A percentile compares a stretch with the other conserved stretches of the same genome.
phyloP scores from a whole-genome alignment of 345 rosid species.

The Anacardium occidentale region DNA sequence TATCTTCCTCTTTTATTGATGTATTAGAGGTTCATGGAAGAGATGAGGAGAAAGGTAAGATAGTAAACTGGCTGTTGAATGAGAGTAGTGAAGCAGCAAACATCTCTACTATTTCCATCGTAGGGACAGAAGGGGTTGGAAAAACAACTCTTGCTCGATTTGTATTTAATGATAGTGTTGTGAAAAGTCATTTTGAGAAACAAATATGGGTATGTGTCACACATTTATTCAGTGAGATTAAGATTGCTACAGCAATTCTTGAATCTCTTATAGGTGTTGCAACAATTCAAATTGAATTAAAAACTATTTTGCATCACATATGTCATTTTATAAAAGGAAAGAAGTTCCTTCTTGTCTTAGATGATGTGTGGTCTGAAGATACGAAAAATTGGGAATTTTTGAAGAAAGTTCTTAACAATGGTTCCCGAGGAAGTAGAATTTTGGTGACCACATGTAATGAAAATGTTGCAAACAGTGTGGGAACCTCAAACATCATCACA shows the following conservation, averaged over 20 bases:
- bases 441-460: not conserved
- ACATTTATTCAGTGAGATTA: too few relatives aligned
- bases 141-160: not conserved
- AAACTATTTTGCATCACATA: not conserved
- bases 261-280: too few relatives aligned
- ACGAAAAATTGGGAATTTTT: not conserved
- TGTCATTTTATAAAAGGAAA: not conserved
- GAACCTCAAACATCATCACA: not conserved
- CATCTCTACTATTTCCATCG: not conserved
- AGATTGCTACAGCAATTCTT: too few relatives aligned
- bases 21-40: not conserved
- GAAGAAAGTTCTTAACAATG: not conserved
- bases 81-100: not conserved
- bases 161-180: not conserved
- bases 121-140: not conserved
- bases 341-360: conserved; percentile 17
- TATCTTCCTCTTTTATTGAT: not conserved
- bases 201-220: too few relatives aligned
- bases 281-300: too few relatives aligned
- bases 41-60: not conserved
- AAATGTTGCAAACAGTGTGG: not conserved
- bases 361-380: not conserved
- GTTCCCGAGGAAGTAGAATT: not conserved
- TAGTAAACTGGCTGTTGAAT: not conserved
- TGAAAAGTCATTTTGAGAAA: not conserved